Evolutionary conservation across 441 rosid species (phyloP), one percentile per base, ranked within the genome.

Genomic region (Kokia cookei): DNA sequence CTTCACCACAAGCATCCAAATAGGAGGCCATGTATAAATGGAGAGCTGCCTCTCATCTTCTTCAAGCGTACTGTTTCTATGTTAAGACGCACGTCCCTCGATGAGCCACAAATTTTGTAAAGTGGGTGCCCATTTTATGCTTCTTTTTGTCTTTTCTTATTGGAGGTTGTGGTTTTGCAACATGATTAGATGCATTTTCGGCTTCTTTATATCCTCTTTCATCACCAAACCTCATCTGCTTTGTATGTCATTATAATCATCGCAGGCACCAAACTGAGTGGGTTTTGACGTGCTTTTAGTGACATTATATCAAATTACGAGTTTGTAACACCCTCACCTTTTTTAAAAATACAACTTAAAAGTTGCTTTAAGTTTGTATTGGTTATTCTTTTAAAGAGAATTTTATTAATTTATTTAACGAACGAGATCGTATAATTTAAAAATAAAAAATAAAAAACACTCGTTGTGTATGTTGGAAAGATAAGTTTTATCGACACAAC

Each of bases 121-220:
- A 19, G 10, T 19, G 9, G 59, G 27, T 17, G 6, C 61, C 14
- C 61, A 22, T 58, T 4, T 26, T 27, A 24, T 59, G 53, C 48
- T 61, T 27, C 40, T 15, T 71, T 47, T 72, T 61, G 68, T 61
- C 75, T 72, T 71, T 29, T 61, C 59, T 61, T n/a, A 26, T 61
- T 72, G 75, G 66, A 59, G 15, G 45, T 4, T 43, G 14, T 43
- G 2, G 5, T 55, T 13, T 70, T 35, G 40, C 15, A 47, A 55
- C 73, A 71, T 58, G 66, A 59, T 43, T 13, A 14, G 66, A 50
- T 51, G 5, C 14, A 3, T 17, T 7, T 6, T 29, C 45, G n/a
- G 2, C 37, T 32, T 5, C 37, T 32, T 1, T 32, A 1, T 32
- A 32, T 32, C 4, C 29, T 29, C 13, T 67, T 67, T 22, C 1